phyloP scores from a whole-genome alignment of 805 yeast genomes.

The Schizosaccharomyces lindneri region DNA sequence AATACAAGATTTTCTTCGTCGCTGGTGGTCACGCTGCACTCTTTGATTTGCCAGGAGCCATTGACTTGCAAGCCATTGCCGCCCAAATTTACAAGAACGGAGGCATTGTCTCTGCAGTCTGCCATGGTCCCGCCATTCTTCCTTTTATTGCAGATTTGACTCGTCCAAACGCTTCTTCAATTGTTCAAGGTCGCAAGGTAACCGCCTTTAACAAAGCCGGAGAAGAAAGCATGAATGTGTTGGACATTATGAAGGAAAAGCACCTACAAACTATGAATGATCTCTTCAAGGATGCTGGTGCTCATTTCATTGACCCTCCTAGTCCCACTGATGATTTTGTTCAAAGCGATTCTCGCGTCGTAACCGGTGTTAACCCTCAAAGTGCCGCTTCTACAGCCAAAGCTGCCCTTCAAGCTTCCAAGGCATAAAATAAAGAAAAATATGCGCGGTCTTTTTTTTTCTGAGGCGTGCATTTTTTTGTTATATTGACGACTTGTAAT shows the following conservation, averaged over 20 bases:
- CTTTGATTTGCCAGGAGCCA: not conserved
- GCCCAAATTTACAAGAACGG: not conserved
- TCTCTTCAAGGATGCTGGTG: slow-evolving; percentile 12
- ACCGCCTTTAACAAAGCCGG: slow-evolving; percentile 41
- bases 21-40: not conserved
- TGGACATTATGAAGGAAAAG: slow-evolving; percentile 11
- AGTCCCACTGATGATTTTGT: slow-evolving; percentile 28
- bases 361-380: slow-evolving; percentile 45
- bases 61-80: not conserved
- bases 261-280: slow-evolving; percentile 16
- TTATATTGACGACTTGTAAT: too few relatives aligned
- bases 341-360: slow-evolving; percentile 30
- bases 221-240: slow-evolving; percentile 17
- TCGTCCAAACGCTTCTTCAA: slow-evolving; percentile 5
- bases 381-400: slow-evolving; percentile 26
- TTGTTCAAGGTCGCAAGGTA: slow-evolving; percentile 27
- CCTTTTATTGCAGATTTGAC: not conserved
- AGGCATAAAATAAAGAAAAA: too few relatives aligned
- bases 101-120: not conserved
- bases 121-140: not conserved
- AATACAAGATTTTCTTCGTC: not conserved
- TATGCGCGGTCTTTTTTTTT: too few relatives aligned
- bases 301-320: slow-evolving; percentile 20
- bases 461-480: too few relatives aligned
- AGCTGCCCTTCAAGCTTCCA: not conserved